phyloP scores from a whole-genome alignment of 2,329 filamentous ascomycete species.

The Pseudogymnoascus sp. region DNA sequence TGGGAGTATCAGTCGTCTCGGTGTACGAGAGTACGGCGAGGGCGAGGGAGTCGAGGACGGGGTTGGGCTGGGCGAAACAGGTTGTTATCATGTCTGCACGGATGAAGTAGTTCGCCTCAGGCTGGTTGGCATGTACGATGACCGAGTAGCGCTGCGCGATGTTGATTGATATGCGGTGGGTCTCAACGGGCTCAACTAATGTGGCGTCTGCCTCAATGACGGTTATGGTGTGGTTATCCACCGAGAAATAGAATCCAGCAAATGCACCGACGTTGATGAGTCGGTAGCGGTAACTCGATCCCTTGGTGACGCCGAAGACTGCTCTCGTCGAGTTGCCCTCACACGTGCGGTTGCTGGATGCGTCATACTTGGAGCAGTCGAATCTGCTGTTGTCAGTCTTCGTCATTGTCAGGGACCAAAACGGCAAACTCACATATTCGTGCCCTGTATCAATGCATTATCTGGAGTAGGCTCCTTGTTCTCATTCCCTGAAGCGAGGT shows the following conservation, averaged over 20 bases:
- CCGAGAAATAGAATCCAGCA: constrained; percentile 63
- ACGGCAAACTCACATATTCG: constrained; percentile 34
- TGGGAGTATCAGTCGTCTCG: constrained; percentile 17
- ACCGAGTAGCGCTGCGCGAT: constrained; percentile 60
- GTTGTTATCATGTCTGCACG: constrained; percentile 39
- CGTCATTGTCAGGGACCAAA: neutral
- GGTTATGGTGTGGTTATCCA: constrained; percentile 59
- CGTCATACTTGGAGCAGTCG: constrained; percentile 36
- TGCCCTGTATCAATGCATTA: constrained; percentile 39
- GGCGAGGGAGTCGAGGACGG: constrained; percentile 33
- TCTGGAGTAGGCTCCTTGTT: constrained; percentile 37
- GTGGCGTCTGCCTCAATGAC: constrained; percentile 67
- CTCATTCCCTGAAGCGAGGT: constrained; percentile 37
- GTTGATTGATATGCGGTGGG: constrained; percentile 56
- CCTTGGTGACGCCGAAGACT: constrained; percentile 2
- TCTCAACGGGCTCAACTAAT: constrained; percentile 51
- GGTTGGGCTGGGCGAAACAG: constrained; percentile 40
- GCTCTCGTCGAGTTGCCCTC: constrained; percentile 1
- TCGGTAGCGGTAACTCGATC: constrained; percentile 46
- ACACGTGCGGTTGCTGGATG: constrained; percentile 34
- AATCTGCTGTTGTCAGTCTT: constrained; percentile 13
- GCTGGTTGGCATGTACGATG: constrained; percentile 59
- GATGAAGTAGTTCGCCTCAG: constrained; percentile 51
- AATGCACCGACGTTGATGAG: constrained; percentile 66
- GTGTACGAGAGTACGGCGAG: constrained; percentile 31